Base-by-base conservation (phyloP, 176 grass and related monocot genomes). In the Oryza glumipatula region DNA sequence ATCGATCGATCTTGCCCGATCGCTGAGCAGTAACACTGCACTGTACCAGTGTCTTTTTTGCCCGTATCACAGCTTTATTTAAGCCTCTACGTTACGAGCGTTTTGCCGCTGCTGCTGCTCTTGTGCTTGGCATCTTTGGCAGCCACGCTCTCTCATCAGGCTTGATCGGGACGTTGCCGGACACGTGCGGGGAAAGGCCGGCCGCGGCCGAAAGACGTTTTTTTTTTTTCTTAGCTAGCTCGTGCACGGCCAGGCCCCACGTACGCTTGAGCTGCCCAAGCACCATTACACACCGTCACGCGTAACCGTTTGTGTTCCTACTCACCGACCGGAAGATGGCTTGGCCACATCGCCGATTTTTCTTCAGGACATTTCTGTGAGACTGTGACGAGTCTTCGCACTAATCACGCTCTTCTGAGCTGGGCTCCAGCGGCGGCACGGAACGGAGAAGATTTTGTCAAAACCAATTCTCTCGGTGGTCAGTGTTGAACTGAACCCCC, bases 101-200 rank as follows among this genome's bases (percentile, higher is more conserved):
- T n/a, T 61, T 61, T 61, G 52, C 52, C 52, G 67, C 76, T 19
- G 11, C 76, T 13, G 11, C 12, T 68, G 44, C 24, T 17, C 19
- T 11, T n/a, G 54, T 13, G 45, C 45, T 17, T 38, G 82, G 82
- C 47, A 28, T 75, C 81, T 67, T 49, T 26, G 30, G 44, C 2
- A 30, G 30, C 6, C 15, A 58, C 46, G 23, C 28, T 49, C 30
- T 16, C 13, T 22, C 47, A 52, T 28, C 58, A 67, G 30, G 63
- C 24, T 38, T 21, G 35, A 85, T 45, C 21, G 48, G 66, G 83
- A 72, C 67, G 66, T 48, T 8, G 47, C 54, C n/a, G 39, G 21
- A 36, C 80, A 88, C 74, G 87, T 79, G 68, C 81, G 73, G 7
- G 73, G 1, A 60, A 87, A 68, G 65, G 65, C 9, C 78, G 26